Base-by-base conservation (phyloP, 768 basidiomycete species). In the Macrolepiota dolichaula region DNA sequence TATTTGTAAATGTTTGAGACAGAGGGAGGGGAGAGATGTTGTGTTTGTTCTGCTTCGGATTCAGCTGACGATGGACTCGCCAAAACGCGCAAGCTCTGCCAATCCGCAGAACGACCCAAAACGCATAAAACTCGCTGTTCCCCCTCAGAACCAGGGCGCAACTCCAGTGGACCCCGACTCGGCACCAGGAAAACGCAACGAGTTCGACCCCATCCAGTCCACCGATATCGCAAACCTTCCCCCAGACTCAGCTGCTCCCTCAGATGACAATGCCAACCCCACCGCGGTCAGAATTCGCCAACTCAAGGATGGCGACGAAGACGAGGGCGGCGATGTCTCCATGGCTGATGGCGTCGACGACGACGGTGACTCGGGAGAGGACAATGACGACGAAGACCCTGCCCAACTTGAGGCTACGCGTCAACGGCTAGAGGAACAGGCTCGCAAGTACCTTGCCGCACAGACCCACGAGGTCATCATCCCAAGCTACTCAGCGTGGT, bases 391-490 rank as follows among this genome's bases (percentile, higher is more conserved):
- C 46, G 92, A 93, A 69, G 92, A 94, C 74, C 87, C 89, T 2
- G 91, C 89, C 4, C 88, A 91, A 67, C 78, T 91, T 44, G 92
- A 92, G 72, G 91, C 88, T 11, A 90, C 88, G 67, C 85, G 91
- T 65, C 77, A 83, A 60, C 85, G 85, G 36, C 85, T 90, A 54
- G 94, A 93, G 69, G 92, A 91, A 68, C 93, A 90, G 72, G 95
- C 89, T 55, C 87, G 88, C 58, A 93, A 96, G 68, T 98, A 98
- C 72, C 91, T 99, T 47, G 95, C 96, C 0, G 92, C 94, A 0
- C 97, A 99, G 74, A 96, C 94, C 1, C 96, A 98, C 76, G 93
- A 96, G 67, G 87, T 99, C 70, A 87, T 99, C 70, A 92, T 99
- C 54, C 97, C 97, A 7, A 96, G 94, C 25, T 98, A 98, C 72